Evolutionary conservation across 352 stramenopile genomes (phyloP), one percentile per base, ranked within the genome.

Genomic region (Peronospora tabacina): DNA sequence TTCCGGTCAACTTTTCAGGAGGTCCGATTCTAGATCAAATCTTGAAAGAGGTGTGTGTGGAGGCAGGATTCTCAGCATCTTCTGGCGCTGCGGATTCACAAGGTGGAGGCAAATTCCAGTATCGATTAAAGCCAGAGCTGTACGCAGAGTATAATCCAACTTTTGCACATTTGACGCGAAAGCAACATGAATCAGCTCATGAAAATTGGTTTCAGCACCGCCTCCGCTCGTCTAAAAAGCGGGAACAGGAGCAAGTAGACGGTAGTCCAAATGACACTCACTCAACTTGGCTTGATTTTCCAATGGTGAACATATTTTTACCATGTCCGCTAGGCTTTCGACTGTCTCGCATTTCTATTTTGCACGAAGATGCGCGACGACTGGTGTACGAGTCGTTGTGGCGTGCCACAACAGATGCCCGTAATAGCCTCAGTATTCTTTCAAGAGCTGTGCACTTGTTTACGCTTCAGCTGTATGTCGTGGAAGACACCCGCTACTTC

Each of bases 191-290:
- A 49, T 80, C 79, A 37, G 82, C 85, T 8, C 82, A 90, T 52
- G 77, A 94, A 48, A 92, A 93, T 24, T 91, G 82, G 73, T 89
- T 90, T 40, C 82, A 90, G 34, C 64, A 90, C 11, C 82, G 85
- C 2, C 44, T 84, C 22, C 68, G 75, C 9, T 67, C 54, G n/a
- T 90, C 79, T 2, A 88, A 89, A 35, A 66, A 71, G 33, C 62
- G 75, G 34, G 71, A 87, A 44, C 72, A 83, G 45, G 72, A 88
- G 33, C 64, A 84, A 55, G 76, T 71, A 26, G 66, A 79, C 34
- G 66, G 52, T 13, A 77, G 58, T 34, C 61, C 64, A 10, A 74
- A 85, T 45, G 69, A 73, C n/a, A 90, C 75, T 2, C 75, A 84
- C 35, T 84, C 75, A 13, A 82, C 78, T 15, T 90, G 79, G 79